phyloP scores from a whole-genome alignment of 202 grass and related monocot species.

The Elaeis oleifera region DNA sequence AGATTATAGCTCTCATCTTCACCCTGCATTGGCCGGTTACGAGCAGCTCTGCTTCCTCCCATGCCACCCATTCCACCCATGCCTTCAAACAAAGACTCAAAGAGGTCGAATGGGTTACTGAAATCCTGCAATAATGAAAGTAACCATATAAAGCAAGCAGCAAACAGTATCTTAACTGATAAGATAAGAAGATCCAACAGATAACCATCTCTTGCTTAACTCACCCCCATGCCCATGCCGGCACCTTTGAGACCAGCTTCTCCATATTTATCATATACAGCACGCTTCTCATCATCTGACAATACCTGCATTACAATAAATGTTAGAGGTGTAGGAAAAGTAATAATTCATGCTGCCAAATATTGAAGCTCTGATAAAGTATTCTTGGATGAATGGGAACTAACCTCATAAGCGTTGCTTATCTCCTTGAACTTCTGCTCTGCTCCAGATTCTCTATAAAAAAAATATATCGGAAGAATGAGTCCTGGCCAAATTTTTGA shows the following conservation, averaged over 20 bases:
- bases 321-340: conserved; percentile 20
- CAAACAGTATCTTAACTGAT: conserved; percentile 3
- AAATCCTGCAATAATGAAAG: conserved; percentile 56
- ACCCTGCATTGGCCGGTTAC: conserved; percentile 80
- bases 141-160: conserved; percentile 12
- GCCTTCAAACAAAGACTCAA: conserved; percentile 90
- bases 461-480: conserved; percentile 22
- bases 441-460: conserved; percentile 75
- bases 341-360: conserved; percentile 1
- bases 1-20: conserved; percentile 88
- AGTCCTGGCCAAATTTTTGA: conserved; percentile 5
- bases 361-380: conserved; percentile 9
- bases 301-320: conserved; percentile 42
- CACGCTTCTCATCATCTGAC: conserved; percentile 91
- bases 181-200: background rate
- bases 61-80: conserved; percentile 91
- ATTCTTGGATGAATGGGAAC: conserved; percentile 3
- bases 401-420: conserved; percentile 94
- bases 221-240: conserved; percentile 90
- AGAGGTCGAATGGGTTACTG: conserved; percentile 88
- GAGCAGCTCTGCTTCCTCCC: conserved; percentile 52
- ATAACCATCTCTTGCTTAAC: conserved; percentile 13
- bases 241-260: conserved; percentile 94
- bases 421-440: conserved; percentile 98
- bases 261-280: conserved; percentile 94